phyloP scores from a whole-genome alignment of 768 basidiomycete species.

The Kwoniella shandongensis region DNA sequence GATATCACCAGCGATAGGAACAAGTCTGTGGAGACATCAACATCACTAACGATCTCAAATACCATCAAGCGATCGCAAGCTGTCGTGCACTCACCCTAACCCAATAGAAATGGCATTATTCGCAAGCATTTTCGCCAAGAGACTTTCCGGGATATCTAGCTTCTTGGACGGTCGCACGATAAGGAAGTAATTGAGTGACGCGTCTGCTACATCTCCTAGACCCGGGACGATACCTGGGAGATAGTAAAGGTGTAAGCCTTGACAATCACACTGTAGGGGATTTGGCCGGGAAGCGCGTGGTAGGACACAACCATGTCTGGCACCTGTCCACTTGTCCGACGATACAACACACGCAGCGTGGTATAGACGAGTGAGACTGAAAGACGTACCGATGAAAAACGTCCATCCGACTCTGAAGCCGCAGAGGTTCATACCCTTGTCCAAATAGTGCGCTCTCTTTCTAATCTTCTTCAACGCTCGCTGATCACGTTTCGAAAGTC shows the following conservation, averaged over 20 bases:
- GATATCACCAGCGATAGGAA: conserved; percentile 76
- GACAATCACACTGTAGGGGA: no score
- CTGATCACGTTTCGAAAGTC: conserved; percentile 72
- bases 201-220: conserved; percentile 48
- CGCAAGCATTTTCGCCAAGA: conserved; percentile 69
- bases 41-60: conserved; percentile 1
- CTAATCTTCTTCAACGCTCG: conserved; percentile 73
- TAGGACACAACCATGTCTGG: no score
- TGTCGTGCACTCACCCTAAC: conserved; percentile 57
- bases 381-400: conserved; percentile 63
- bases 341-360: neutral
- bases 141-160: conserved; percentile 70
- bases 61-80: neutral
- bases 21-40: conserved; percentile 41
- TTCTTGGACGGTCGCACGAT: conserved; percentile 72
- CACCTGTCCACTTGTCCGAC: no score
- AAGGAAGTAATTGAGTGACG: conserved; percentile 63
- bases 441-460: conserved; percentile 75
- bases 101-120: conserved; percentile 69
- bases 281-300: no score
- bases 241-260: no score
- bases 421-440: conserved; percentile 77
- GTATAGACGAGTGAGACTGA: neutral
- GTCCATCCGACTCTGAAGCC: conserved; percentile 86
- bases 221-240: conserved; percentile 44